Percentiles rank a stretch among this genome's conserved stretches.
Conservation (phyloP, 1,284 basidiomycete species). For the Malassezia japonica region DNA sequence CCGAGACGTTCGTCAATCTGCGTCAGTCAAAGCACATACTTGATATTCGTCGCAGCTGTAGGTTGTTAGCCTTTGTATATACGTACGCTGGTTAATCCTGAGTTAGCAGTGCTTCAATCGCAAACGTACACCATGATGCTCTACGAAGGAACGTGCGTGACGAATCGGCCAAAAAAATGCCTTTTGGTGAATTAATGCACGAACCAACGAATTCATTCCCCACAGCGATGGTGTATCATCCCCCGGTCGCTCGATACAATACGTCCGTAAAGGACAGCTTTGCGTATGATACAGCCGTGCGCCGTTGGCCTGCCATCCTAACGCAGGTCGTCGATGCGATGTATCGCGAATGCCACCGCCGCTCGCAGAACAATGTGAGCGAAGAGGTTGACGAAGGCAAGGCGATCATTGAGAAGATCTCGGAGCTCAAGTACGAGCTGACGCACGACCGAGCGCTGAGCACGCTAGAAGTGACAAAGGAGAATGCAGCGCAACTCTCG, state of each 20-base stretch:
- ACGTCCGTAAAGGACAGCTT: conserved; percentile 29
- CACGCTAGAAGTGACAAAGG: conserved; percentile 41
- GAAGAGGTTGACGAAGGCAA: conserved; percentile 62
- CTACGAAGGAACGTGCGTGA: no score
- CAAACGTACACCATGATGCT: not conserved
- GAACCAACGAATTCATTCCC: no score
- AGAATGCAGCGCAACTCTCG: conserved; percentile 14
- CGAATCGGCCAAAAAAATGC: no score
- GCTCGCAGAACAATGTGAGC: conserved; percentile 48
- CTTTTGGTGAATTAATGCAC: no score
- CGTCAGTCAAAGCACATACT: conserved; percentile 18
- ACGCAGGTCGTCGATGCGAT: conserved; percentile 68
- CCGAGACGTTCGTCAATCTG: conserved; percentile 78
- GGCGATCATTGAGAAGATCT: conserved; percentile 65
- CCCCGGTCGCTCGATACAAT: conserved; percentile 6
- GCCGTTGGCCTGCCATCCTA: conserved; percentile 81
- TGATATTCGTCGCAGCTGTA: conserved; percentile 44
- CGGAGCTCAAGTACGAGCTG: conserved; percentile 81
- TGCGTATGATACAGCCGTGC: conserved; percentile 57
- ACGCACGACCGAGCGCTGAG: conserved; percentile 65
- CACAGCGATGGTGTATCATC: not conserved
- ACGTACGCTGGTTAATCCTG: conserved; percentile 21
- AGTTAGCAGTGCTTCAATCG: no score
- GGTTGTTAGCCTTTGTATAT: not conserved
- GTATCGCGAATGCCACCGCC: conserved; percentile 51